A percentile compares a stretch with the other conserved stretches of the same genome.
Evolutionary conservation across 2,329 filamentous ascomycete genomes (phyloP).

Genomic region (Arthroderma uncinatum): DNA sequence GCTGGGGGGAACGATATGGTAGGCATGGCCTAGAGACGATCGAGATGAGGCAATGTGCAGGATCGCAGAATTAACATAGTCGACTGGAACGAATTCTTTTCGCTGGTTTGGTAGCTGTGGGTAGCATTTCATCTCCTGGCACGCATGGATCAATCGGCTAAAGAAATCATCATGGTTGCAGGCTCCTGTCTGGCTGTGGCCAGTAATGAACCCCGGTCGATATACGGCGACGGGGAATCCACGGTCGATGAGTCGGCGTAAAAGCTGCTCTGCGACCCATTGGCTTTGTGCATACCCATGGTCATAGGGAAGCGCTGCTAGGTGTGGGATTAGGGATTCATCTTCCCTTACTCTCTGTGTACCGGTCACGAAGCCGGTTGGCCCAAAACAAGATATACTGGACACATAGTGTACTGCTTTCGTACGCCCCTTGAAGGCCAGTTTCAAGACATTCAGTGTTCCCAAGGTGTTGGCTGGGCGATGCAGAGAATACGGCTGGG

Average conservation of each 20-base stretch:
- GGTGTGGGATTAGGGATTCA: constrained; percentile 15
- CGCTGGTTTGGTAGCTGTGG: constrained; percentile 19
- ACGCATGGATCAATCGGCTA: constrained; percentile 67
- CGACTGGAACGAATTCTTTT: constrained; percentile 22
- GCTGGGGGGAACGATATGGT: too few relatives aligned
- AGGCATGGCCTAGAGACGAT: too few relatives aligned
- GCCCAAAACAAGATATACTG: constrained; percentile 19
- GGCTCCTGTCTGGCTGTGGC: constrained; percentile 52
- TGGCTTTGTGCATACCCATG: too few relatives aligned
- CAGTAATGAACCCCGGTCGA: constrained; percentile 69
- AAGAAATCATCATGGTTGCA: constrained; percentile 73
- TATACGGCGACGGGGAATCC: constrained; percentile 63
- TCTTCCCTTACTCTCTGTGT: constrained; percentile 16
- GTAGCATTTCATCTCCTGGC: constrained; percentile 52
- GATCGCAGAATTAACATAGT: too few relatives aligned
- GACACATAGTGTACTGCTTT: too few relatives aligned
- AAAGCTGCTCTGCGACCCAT: constrained; percentile 23
- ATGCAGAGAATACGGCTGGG: constrained; percentile 58
- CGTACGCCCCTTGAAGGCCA: too few relatives aligned
- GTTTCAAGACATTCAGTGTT: constrained; percentile 57
- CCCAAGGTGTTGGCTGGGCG: constrained; percentile 59
- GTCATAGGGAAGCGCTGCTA: too few relatives aligned
- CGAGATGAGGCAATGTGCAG: too few relatives aligned
- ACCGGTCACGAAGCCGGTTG: constrained; percentile 19
- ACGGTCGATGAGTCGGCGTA: constrained; percentile 59